Evolutionary conservation across 768 basidiomycete genomes (phyloP), one percentile per base, ranked within the genome.

Genomic region (Inosperma sp.): DNA sequence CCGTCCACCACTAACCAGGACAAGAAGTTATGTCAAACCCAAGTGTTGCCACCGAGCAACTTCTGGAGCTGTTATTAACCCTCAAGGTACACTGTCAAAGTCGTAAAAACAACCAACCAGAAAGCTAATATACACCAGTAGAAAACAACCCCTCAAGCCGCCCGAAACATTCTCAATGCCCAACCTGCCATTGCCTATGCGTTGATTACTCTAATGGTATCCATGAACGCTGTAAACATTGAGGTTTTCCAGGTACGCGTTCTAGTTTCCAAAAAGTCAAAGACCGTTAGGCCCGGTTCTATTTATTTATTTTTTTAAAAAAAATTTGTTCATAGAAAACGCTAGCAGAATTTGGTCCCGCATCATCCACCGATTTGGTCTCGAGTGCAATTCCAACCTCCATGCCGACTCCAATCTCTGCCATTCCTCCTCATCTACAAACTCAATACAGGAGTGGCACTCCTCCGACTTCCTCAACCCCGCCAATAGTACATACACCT

Each of bases 171-270:
- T 58, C 72, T 90, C 35, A 84, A 84, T 56, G 73, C 75, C 13
- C 85, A 86, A 54, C 87, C 87, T 0, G 81, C 82, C 46, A 87
- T 90, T 49, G 81, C 86, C 0, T 88, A 87, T 64, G 85, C 84
- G 2, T 70, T 90, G 0, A 85, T 90, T 51, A 76, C 77, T 0
- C 77, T 88, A 30, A 87, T 89, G 86, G 86, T 88, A 17, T 80
- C 79, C 49, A 80, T 89, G 69, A 82, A 84, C 49, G 84, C 84
- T 0, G 74, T 89, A 30, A 81, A 88, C 43, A 73, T 86, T 41
- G 82, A 88, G 39, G 85, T 88, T 6, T 80, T 88, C 56, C 85
- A 88, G 72, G 87, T 87, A 52, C n/a, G n/a, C n/a, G n/a, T n/a
- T n/a, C n/a, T n/a, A n/a, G n/a, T n/a, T n/a, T n/a, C n/a, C n/a